Evolutionary conservation across 495 filamentous ascomycete species (phyloP).

Genomic region (Usnea hakonensis): DNA sequence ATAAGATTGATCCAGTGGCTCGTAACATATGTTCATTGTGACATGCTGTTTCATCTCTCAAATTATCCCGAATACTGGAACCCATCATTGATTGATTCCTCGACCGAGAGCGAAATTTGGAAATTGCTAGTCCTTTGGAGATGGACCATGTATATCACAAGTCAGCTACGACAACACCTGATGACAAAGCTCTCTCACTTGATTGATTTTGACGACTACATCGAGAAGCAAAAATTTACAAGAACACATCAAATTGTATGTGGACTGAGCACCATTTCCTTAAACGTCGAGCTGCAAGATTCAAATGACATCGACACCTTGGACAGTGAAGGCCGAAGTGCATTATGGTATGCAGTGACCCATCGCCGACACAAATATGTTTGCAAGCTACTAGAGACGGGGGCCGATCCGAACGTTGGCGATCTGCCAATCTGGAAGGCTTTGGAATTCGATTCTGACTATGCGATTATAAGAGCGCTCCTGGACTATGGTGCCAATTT

Average conservation of each 20-base stretch:
- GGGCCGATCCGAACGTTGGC: not conserved
- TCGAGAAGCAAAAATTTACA: not conserved
- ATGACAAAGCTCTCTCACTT: not conserved
- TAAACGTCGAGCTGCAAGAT: not conserved
- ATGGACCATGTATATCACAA: too few relatives aligned
- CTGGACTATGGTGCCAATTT: not conserved
- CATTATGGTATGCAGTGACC: not conserved
- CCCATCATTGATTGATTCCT: not conserved
- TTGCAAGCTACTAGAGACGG: not conserved
- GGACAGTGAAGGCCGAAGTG: not conserved
- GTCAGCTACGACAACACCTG: too few relatives aligned
- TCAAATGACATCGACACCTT: not conserved
- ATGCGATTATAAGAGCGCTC: not conserved
- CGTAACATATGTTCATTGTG: not conserved
- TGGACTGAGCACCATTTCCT: not conserved
- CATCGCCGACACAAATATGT: not conserved
- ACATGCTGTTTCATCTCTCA: not conserved
- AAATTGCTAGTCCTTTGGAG: too few relatives aligned
- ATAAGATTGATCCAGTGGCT: not conserved
- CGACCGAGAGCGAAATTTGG: not conserved
- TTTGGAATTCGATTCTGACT: not conserved
- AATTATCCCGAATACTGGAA: not conserved
- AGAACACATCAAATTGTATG: constrained; percentile 1
- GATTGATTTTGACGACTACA: not conserved
- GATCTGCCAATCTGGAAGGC: not conserved